These are phyloP conservation scores for Lecanicillium sp. DNA, from an alignment of 2,329 filamentous ascomycete genomes.

Conservation along the genomic window DNA sequence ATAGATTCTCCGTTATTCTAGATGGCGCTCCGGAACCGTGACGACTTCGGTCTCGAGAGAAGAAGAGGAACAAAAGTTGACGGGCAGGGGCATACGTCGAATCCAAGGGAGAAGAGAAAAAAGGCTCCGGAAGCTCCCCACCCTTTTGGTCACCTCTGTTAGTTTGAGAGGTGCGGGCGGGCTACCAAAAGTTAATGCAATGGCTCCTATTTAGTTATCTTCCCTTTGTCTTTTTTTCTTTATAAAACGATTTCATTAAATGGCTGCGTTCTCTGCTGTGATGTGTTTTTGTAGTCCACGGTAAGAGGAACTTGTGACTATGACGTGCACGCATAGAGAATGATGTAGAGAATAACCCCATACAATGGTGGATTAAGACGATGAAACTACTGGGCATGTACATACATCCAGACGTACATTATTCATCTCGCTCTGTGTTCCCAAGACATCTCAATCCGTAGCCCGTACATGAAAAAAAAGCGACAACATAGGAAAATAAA, in stretches of 20 bases:
- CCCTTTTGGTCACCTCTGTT: conserved; percentile 23
- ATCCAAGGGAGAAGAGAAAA: conserved; percentile 11
- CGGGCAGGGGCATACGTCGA: too few species aligned
- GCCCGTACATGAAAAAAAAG: background rate
- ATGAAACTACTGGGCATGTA: background rate
- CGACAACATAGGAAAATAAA: conserved; percentile 4
- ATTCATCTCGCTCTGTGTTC: background rate
- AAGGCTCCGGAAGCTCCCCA: conserved; percentile 27
- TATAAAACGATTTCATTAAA: background rate
- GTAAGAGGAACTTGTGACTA: too few species aligned
- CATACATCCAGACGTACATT: background rate
- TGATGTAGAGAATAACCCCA: too few species aligned
- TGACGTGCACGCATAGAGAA: too few species aligned
- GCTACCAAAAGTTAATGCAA: conserved; percentile 35
- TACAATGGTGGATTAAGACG: background rate
- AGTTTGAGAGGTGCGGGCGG: conserved; percentile 26
- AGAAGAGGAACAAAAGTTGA: background rate
- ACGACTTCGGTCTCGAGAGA: conserved; percentile 19
- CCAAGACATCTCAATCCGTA: background rate
- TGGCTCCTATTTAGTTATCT: conserved; percentile 21
- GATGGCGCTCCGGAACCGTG: conserved; percentile 21
- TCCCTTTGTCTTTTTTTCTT: conserved; percentile 9
- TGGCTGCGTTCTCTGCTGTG: background rate
- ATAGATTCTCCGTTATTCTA: conserved; percentile 32
- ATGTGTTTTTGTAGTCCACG: background rate